Conservation (phyloP, 257 asterid species). For the Nicotiana benthamiana region DNA sequence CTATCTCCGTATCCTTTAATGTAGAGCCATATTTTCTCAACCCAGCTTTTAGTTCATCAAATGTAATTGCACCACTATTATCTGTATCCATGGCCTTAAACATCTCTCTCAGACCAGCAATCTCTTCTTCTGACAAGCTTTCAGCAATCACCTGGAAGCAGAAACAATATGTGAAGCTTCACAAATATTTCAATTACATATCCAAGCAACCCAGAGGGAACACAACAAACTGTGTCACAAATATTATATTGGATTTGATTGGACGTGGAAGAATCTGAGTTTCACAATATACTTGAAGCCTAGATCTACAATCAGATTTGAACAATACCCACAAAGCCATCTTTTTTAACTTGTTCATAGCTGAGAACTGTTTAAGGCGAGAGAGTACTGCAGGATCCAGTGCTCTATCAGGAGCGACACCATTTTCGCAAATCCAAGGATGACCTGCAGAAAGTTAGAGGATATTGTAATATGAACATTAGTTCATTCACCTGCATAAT, state of each 20-base stretch:
- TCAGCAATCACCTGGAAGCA: conserved; percentile 83
- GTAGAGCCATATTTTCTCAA: conserved; percentile 91
- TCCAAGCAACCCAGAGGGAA: not conserved
- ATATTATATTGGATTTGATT: not conserved
- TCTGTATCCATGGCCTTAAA: conserved; percentile 90
- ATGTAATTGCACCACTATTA: conserved; percentile 87
- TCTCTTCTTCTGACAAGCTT: conserved; percentile 93
- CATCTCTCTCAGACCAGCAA: conserved; percentile 90
- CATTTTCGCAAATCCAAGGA: conserved; percentile 27
- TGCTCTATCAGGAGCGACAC: conserved; percentile 18
- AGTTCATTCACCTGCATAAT: not conserved
- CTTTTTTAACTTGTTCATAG: conserved; percentile 27
- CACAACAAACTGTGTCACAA: not conserved
- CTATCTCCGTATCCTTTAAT: conserved; percentile 74
- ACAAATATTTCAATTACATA: not conserved
- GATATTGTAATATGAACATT: not conserved
- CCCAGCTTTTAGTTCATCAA: conserved; percentile 90
- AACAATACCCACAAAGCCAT: conserved; percentile 20
- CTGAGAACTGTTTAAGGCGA: conserved; percentile 24
- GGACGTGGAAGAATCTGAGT: not conserved
- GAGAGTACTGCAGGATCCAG: conserved; percentile 28
- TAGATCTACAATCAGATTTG: not conserved
- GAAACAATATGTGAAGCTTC: not conserved
- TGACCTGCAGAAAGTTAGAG: conserved; percentile 16
- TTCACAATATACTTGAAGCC: not conserved